A percentile compares a stretch with the other conserved stretches of the same genome.
Evolutionary conservation across 2,329 filamentous ascomycete species (phyloP).

Genomic region (Coleophoma crateriformis): DNA sequence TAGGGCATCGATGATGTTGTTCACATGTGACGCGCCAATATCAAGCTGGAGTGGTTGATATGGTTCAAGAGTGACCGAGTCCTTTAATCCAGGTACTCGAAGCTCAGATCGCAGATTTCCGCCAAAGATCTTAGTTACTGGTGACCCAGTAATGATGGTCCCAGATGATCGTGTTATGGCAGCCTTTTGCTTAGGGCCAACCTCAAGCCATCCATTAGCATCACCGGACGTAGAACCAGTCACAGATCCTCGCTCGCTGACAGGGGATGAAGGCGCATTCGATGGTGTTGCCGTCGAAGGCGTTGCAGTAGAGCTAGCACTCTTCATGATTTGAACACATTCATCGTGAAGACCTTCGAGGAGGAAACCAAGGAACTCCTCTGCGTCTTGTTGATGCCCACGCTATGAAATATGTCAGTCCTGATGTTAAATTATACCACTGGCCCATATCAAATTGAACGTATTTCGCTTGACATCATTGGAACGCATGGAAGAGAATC

Average conservation of each 20-base stretch:
- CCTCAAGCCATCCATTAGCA: slow-evolving; percentile 82
- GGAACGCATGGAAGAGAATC: too few species aligned
- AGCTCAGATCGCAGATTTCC: slow-evolving; percentile 88
- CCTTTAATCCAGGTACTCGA: slow-evolving; percentile 77
- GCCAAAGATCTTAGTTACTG: slow-evolving; percentile 90
- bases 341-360: slow-evolving; percentile 92
- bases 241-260: slow-evolving; percentile 30
- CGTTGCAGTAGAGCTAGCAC: slow-evolving; percentile 22
- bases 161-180: slow-evolving; percentile 84
- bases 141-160: slow-evolving; percentile 66
- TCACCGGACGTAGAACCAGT: slow-evolving; percentile 30
- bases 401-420: slow-evolving; percentile 43
- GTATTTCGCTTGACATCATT: too few species aligned
- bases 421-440: slow-evolving; percentile 13
- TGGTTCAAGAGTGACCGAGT: slow-evolving; percentile 86
- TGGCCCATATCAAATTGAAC: slow-evolving; percentile 11
- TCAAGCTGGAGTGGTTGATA: slow-evolving; percentile 94
- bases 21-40: slow-evolving; percentile 80
- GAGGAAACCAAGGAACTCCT: slow-evolving; percentile 92
- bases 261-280: slow-evolving; percentile 33
- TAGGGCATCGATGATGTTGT: slow-evolving; percentile 88
- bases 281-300: slow-evolving; percentile 38
- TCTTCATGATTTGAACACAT: slow-evolving; percentile 68
- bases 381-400: slow-evolving; percentile 95
- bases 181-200: slow-evolving; percentile 85